phyloP scores from a whole-genome alignment of 1,139 yeast species.

The Groenewaldozyma sp. region DNA sequence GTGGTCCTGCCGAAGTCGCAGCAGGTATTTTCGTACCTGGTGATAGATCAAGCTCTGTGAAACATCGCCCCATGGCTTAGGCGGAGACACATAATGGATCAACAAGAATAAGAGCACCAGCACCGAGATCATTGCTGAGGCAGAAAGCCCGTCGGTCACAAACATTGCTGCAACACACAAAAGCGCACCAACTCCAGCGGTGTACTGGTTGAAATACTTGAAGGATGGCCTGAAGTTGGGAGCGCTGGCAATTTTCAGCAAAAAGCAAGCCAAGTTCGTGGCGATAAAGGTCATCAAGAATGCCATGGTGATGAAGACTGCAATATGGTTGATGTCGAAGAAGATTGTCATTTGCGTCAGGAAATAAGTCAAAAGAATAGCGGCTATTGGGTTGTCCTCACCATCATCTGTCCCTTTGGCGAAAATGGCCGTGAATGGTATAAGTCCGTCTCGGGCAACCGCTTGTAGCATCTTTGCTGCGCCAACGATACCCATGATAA shows the following conservation, averaged over 20 bases:
- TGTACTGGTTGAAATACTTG: slow-evolving; percentile 69
- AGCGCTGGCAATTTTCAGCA: slow-evolving; percentile 81
- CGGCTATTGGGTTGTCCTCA: slow-evolving; percentile 46
- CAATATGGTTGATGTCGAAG: slow-evolving; percentile 88
- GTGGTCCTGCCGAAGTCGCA: slow-evolving; percentile 77
- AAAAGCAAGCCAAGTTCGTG: slow-evolving; percentile 84
- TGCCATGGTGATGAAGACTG: slow-evolving; percentile 94
- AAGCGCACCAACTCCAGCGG: slow-evolving; percentile 70
- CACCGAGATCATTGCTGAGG: slow-evolving; percentile 61
- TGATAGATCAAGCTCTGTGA: slow-evolving; percentile 90
- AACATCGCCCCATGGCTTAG: slow-evolving; percentile 96
- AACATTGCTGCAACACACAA: slow-evolving; percentile 78
- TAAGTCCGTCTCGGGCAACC: slow-evolving; percentile 73
- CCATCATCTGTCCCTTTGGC: slow-evolving; percentile 37
- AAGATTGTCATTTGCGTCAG: slow-evolving; percentile 76
- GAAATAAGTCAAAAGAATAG: slow-evolving; percentile 67
- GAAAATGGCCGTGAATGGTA: slow-evolving; percentile 65
- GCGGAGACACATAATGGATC: slow-evolving; percentile 87
- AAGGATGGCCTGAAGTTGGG: slow-evolving; percentile 96
- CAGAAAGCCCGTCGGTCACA: slow-evolving; percentile 85
- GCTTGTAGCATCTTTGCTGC: slow-evolving; percentile 89
- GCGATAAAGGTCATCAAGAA: slow-evolving; percentile 91
- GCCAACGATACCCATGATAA: slow-evolving; percentile 90
- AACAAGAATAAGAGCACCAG: slow-evolving; percentile 57
- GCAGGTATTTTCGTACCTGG: slow-evolving; percentile 83